Conservation (phyloP, 352 stramenopile species). For the Globisporangium alternatum region DNA sequence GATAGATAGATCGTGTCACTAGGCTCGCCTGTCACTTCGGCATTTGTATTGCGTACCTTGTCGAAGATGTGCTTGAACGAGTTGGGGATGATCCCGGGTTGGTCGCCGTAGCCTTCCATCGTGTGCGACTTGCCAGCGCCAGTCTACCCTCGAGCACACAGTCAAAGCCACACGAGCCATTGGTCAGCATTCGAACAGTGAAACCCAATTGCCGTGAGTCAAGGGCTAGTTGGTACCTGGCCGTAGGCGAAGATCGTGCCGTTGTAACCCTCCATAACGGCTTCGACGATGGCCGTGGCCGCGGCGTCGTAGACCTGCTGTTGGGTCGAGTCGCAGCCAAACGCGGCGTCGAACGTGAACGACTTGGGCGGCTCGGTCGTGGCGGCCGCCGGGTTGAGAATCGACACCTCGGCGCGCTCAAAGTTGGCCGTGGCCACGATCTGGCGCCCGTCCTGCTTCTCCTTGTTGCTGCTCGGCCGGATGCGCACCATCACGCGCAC, state of each 20-base stretch:
- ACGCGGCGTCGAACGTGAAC: conserved; percentile 44
- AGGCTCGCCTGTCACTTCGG: too few relatives aligned
- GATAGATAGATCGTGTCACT: too few relatives aligned
- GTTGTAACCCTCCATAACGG: conserved; percentile 53
- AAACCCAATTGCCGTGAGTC: too few relatives aligned
- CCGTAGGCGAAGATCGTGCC: conserved; percentile 70
- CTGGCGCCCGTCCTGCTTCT: conserved; percentile 91
- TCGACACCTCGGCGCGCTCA: conserved; percentile 85
- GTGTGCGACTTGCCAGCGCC: conserved; percentile 88
- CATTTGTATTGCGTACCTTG: conserved; percentile 31
- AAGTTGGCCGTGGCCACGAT: conserved; percentile 86
- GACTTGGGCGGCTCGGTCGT: conserved; percentile 87
- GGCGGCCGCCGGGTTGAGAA: conserved; percentile 78
- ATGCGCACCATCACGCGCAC: conserved; percentile 97
- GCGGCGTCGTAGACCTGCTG: conserved; percentile 89
- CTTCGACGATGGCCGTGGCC: conserved; percentile 84
- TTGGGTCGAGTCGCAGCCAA: conserved; percentile 54
- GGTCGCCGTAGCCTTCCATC: conserved; percentile 81
- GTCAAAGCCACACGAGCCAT: not conserved
- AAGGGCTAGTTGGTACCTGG: not conserved
- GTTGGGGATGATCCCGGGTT: conserved; percentile 88
- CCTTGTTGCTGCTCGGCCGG: conserved; percentile 93
- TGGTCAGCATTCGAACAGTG: not conserved
- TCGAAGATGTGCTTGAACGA: conserved; percentile 91
- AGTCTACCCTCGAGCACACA: conserved; percentile 36